A percentile compares a stretch with the other conserved stretches of the same genome.
Conservation (phyloP, 352 stramenopile species). For the Phytophthora quininea region DNA sequence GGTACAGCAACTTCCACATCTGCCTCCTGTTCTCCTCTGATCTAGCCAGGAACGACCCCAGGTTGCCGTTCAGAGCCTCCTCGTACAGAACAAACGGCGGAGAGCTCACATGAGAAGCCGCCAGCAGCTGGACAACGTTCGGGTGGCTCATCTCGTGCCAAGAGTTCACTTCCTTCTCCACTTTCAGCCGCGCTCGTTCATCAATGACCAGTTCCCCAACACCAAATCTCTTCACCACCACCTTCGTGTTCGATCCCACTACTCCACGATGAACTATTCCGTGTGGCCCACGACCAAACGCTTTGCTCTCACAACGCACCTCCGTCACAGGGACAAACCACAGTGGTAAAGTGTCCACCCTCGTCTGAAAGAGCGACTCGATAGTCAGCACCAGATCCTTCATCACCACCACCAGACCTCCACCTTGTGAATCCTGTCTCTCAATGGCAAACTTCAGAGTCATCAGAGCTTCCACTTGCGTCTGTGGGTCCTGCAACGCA, state of each 20-base stretch:
- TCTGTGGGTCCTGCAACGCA: conserved; percentile 9
- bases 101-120: conserved; percentile 29
- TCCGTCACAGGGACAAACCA: conserved; percentile 6
- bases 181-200: background rate
- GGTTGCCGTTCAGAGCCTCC: conserved; percentile 24
- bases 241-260: background rate
- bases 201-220: background rate
- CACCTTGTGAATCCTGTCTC: background rate
- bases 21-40: conserved; percentile 2
- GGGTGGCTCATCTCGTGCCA: conserved; percentile 30
- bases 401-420: background rate
- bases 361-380: conserved; percentile 2
- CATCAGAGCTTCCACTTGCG: conserved; percentile 26
- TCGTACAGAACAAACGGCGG: conserved; percentile 30
- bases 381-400: background rate
- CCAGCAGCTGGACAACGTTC: conserved; percentile 37
- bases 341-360: background rate
- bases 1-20: conserved; percentile 30
- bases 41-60: conserved; percentile 8
- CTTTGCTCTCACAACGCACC: conserved; percentile 17
- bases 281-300: conserved; percentile 20
- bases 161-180: background rate
- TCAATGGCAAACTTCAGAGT: conserved; percentile 24
- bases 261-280: conserved; percentile 7
- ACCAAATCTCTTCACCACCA: conserved; percentile 9